Base-by-base conservation (phyloP, 345 rosid genomes). In the Eucalyptus sp. region DNA sequence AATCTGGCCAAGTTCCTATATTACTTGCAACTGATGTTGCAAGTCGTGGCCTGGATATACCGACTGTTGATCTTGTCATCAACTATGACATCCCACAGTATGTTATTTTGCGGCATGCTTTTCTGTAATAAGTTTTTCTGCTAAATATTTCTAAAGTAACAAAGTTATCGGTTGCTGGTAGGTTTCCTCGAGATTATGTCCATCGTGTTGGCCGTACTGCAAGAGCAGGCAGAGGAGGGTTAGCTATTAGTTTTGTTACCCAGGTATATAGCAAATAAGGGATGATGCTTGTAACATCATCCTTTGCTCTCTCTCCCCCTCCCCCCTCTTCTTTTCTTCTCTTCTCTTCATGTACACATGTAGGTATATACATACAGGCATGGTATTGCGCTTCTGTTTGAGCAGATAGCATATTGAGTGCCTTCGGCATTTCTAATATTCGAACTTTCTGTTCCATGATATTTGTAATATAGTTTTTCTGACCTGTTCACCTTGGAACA, bases 151-250 rank as follows among this genome's bases (percentile, higher is more conserved):
- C 29, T 7, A n/a, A 68, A 48, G 41, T 54, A 62, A 87, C 43
- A 33, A 86, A 71, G 85, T 54, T 56, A 46, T 87, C 5, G 43
- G 66, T n/a, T 50, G 81, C 41, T 89, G 58, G 58, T 46, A 98
- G 99, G 94, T 92, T 90, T 91, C 95, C 98, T 12, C 95, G 96
- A 89, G 99, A 98, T 92, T 98, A 98, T 91, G 97, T 95, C 81
- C 99, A 98, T 93, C 99, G 98, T 90, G 99, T 97, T 29, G 98
- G 99, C 51, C 98, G 99, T 93, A 98, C 99, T 60, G 99, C 99
- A 87, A 95, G 99, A 93, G 99, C 99, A 90, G 98, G 99, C 87
- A 93, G 99, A 94, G 97, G 94, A 90, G 99, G 99, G 44, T 90
- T 95, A 90, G 97, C 99, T 88, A 89, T 97, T 83, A 98, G 98